Evolutionary conservation across 2,329 filamentous ascomycete genomes (phyloP).

Genomic region (Alternaria hordeiaustralica): DNA sequence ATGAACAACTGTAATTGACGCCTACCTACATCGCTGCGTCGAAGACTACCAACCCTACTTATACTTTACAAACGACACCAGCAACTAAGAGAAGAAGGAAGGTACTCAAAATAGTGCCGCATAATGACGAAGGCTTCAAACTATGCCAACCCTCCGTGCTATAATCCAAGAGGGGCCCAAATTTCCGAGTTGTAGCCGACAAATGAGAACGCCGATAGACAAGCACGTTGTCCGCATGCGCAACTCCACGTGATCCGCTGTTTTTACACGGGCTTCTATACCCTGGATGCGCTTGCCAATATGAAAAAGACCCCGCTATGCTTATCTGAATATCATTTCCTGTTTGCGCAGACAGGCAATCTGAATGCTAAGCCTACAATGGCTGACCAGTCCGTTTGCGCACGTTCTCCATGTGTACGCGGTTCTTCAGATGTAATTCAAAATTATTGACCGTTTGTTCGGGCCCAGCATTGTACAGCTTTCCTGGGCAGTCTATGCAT

Average conservation of each 20-base stretch:
- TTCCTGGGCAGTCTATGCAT: slow-evolving; percentile 90
- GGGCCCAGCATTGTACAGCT: slow-evolving; percentile 89
- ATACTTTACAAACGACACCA: slow-evolving; percentile 6
- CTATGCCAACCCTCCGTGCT: not conserved
- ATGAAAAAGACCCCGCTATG: slow-evolving; percentile 14
- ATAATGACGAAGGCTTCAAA: slow-evolving; percentile 6
- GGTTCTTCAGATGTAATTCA: slow-evolving; percentile 88
- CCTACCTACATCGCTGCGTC: slow-evolving; percentile 11
- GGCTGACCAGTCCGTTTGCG: slow-evolving; percentile 39
- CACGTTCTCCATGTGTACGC: slow-evolving; percentile 63
- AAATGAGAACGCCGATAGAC: slow-evolving; percentile 38
- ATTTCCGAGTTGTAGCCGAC: slow-evolving; percentile 24
- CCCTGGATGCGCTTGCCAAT: slow-evolving; percentile 18
- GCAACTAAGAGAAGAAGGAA: slow-evolving; percentile 4
- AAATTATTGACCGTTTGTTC: slow-evolving; percentile 88
- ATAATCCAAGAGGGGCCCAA: slow-evolving; percentile 15
- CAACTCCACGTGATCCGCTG: slow-evolving; percentile 20
- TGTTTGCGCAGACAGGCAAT: not conserved
- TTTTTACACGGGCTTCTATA: slow-evolving; percentile 28
- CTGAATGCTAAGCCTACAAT: slow-evolving; percentile 1
- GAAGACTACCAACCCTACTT: slow-evolving; percentile 6
- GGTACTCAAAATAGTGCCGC: slow-evolving; percentile 5
- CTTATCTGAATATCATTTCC: slow-evolving; percentile 7
- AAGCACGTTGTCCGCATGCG: slow-evolving; percentile 26
- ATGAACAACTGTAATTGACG: slow-evolving; percentile 7